A percentile compares a stretch with the other conserved stretches of the same genome.
Evolutionary conservation across 768 basidiomycete genomes (phyloP).

Genomic region (Boletellus ananas): DNA sequence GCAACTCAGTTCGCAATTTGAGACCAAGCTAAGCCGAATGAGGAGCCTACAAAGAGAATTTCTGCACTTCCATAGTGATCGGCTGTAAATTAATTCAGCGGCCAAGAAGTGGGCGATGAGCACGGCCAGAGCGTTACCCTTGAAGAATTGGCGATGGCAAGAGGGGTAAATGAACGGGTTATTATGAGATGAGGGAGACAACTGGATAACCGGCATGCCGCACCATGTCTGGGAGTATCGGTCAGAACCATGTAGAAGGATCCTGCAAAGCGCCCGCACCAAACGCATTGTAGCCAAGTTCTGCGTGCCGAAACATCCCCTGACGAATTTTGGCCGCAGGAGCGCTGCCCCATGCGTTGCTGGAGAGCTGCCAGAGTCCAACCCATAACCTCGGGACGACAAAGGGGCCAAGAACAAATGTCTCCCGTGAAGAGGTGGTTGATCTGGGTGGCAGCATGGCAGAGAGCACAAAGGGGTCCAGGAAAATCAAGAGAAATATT

Average conservation of each 20-base stretch:
- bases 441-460: conserved; percentile 21
- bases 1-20: neutral
- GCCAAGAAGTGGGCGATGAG: neutral
- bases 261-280: conserved; percentile 28
- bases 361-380: conserved; percentile 84
- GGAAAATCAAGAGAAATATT: conserved; percentile 7
- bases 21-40: neutral
- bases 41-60: conserved; percentile 62
- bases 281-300: conserved; percentile 49
- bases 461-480: conserved; percentile 6
- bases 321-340: conserved; percentile 59
- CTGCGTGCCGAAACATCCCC: conserved; percentile 62
- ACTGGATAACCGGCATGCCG: conserved; percentile 20
- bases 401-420: conserved; percentile 55
- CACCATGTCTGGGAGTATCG: conserved; percentile 50
- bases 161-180: neutral
- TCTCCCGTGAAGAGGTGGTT: conserved; percentile 34
- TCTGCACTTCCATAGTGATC: conserved; percentile 88
- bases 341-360: conserved; percentile 81
- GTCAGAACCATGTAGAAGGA: conserved; percentile 12
- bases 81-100: conserved; percentile 40
- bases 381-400: conserved; percentile 64
- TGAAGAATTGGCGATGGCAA: conserved; percentile 4
- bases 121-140: conserved; percentile 24
- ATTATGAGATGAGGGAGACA: conserved; percentile 16